phyloP scores from a whole-genome alignment of 2,329 filamentous ascomycete genomes.

The Colletotrichum agaves region DNA sequence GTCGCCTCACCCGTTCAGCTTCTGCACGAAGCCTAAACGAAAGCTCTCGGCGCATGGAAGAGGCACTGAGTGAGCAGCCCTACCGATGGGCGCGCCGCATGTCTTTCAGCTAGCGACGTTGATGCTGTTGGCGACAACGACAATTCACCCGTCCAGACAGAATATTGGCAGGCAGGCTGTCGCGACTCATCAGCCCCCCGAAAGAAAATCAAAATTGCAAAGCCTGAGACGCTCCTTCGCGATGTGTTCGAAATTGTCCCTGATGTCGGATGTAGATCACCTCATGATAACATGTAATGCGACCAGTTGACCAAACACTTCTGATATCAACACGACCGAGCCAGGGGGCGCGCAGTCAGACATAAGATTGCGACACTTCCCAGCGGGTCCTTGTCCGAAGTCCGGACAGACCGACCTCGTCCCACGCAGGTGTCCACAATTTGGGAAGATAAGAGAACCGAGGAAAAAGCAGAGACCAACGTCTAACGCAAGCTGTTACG shows the following conservation, averaged over 20 bases:
- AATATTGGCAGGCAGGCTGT: not conserved
- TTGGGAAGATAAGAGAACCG: slow-evolving; percentile 36
- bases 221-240: not conserved
- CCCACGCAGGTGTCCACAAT: slow-evolving; percentile 11
- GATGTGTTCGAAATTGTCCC: not conserved
- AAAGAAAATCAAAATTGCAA: too few species aligned
- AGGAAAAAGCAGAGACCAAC: slow-evolving; percentile 35
- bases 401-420: slow-evolving; percentile 31
- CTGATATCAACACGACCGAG: slow-evolving; percentile 19
- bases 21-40: not conserved
- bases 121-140: not conserved
- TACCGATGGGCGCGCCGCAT: not conserved
- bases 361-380: slow-evolving; percentile 12
- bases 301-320: not conserved
- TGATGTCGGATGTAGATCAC: slow-evolving; percentile 24
- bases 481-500: slow-evolving; percentile 29
- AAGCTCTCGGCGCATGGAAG: not conserved
- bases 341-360: not conserved
- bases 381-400: slow-evolving; percentile 22
- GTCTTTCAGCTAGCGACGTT: slow-evolving; percentile 4
- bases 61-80: not conserved
- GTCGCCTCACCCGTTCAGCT: slow-evolving; percentile 23
- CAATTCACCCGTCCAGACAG: not conserved
- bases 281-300: slow-evolving; percentile 17
- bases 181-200: not conserved